Percentiles rank a stretch among this genome's conserved stretches.
These are phyloP conservation scores for Trichomonascaceae sp. DNA, from an alignment of 1,139 yeast species.

Conservation along the genomic window DNA sequence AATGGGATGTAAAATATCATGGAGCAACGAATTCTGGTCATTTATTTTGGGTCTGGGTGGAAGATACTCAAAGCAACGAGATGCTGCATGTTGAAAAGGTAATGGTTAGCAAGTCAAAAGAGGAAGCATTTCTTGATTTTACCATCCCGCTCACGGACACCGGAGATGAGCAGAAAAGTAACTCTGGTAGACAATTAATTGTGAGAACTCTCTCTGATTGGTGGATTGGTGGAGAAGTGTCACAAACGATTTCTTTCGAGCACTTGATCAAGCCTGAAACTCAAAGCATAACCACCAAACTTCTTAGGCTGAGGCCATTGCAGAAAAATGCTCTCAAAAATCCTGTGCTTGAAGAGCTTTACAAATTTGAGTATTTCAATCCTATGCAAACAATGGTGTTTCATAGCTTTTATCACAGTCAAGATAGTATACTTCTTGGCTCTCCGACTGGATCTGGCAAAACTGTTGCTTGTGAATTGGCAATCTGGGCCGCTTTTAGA, in stretches of 20 bases:
- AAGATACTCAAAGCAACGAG: slow-evolving; percentile 60
- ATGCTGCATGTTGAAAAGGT: slow-evolving; percentile 81
- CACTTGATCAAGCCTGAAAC: slow-evolving; percentile 84
- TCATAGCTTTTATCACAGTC: slow-evolving; percentile 76
- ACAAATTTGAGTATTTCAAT: slow-evolving; percentile 76
- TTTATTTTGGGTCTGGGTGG: slow-evolving; percentile 91
- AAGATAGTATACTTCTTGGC: slow-evolving; percentile 82
- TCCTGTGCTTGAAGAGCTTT: slow-evolving; percentile 40
- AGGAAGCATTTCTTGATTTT: slow-evolving; percentile 60
- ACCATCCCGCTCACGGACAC: slow-evolving; percentile 67
- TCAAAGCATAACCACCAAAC: slow-evolving; percentile 76
- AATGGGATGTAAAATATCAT: slow-evolving; percentile 78
- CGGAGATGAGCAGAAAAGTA: slow-evolving; percentile 28
- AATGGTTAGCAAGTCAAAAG: slow-evolving; percentile 53
- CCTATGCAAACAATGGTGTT: slow-evolving; percentile 99
- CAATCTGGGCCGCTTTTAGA: slow-evolving; percentile 91
- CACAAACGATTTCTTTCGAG: slow-evolving; percentile 78
- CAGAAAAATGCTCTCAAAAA: slow-evolving; percentile 50
- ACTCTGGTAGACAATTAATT: slow-evolving; percentile 80
- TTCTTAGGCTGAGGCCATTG: slow-evolving; percentile 75
- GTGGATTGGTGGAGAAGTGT: slow-evolving; percentile 85
- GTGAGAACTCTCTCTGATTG: slow-evolving; percentile 73
- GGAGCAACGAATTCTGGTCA: slow-evolving; percentile 62
- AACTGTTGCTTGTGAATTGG: slow-evolving; percentile 93
- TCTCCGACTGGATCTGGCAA: slow-evolving; percentile 99